These are phyloP conservation scores for Sarcodon aspratus DNA, from an alignment of 768 basidiomycete species.

Conservation along the genomic window DNA sequence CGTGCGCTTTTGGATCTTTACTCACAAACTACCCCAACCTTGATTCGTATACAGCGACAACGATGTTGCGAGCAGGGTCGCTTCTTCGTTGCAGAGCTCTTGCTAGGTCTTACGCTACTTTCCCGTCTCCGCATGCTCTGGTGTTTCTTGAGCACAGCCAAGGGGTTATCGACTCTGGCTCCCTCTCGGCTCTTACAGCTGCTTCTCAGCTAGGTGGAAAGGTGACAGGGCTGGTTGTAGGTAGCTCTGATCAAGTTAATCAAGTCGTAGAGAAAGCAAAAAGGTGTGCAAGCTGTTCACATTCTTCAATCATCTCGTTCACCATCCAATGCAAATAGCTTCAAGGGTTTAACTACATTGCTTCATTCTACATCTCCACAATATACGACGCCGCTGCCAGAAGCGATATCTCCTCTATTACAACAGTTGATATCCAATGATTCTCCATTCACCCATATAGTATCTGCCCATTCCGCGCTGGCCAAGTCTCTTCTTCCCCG, in stretches of 20 bases:
- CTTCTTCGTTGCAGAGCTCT: constrained; percentile 4
- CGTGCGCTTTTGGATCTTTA: too few relatives aligned
- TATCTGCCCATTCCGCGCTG: constrained; percentile 84
- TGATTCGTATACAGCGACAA: too few relatives aligned
- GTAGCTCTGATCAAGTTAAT: constrained; percentile 55
- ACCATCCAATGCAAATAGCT: constrained; percentile 24
- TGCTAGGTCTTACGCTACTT: constrained; percentile 44
- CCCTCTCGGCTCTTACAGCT: constrained; percentile 86
- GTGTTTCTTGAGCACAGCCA: constrained; percentile 85
- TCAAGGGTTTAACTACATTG: constrained; percentile 55
- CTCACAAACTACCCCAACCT: too few relatives aligned
- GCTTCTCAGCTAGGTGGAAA: constrained; percentile 78
- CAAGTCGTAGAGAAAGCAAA: constrained; percentile 63
- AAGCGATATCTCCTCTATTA: constrained; percentile 73
- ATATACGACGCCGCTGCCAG: constrained; percentile 62
- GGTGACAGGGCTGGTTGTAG: constrained; percentile 70
- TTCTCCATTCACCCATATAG: constrained; percentile 76
- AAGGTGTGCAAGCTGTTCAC: constrained; percentile 36
- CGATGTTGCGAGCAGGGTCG: constrained; percentile 9
- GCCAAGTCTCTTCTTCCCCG: constrained; percentile 92
- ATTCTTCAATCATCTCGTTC: constrained; percentile 3
- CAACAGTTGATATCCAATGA: constrained; percentile 57
- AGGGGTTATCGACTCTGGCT: constrained; percentile 73
- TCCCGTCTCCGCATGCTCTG: constrained; percentile 58
- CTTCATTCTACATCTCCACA: constrained; percentile 61